Percentiles rank a stretch among this genome's conserved stretches.
Conservation (phyloP, 169 alveolate genomes). For the Plasmodium sp. region DNA sequence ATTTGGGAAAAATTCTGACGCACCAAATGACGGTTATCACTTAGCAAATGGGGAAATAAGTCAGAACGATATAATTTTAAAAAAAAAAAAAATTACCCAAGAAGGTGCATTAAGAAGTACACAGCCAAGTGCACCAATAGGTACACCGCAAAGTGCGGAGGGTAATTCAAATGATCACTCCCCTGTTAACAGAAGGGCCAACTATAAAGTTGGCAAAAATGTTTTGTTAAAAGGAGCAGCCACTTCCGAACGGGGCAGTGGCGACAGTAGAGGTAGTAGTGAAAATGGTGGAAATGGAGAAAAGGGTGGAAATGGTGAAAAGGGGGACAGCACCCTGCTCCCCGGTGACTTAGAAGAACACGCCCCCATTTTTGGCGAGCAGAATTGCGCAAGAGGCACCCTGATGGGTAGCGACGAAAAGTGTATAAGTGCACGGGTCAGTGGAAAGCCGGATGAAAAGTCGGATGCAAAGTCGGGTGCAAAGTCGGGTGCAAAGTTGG, state of each 20-base stretch:
- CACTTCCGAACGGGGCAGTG: not conserved
- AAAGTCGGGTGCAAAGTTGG: not conserved
- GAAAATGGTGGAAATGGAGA: not conserved
- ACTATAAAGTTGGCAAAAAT: not conserved
- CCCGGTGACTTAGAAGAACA: not conserved
- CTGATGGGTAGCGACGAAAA: not conserved
- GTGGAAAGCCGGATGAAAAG: not conserved
- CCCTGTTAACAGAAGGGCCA: not conserved
- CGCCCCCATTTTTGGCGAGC: not conserved
- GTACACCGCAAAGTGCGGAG: not conserved
- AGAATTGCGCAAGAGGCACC: not conserved
- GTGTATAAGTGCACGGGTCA: not conserved
- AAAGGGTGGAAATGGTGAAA: not conserved
- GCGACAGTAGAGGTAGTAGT: not conserved
- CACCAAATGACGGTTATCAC: not conserved
- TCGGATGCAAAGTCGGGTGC: not conserved
- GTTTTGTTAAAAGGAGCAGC: not conserved
- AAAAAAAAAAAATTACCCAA: not conserved
- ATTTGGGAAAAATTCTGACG: not conserved
- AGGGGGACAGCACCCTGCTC: not conserved
- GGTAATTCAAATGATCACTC: not conserved
- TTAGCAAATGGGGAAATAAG: not conserved
- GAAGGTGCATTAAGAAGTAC: not conserved
- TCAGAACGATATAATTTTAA: not conserved
- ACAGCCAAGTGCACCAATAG: not conserved